Evolutionary conservation across 148 eudicot species (phyloP).

Genomic region (Chenopodium suecicum): DNA sequence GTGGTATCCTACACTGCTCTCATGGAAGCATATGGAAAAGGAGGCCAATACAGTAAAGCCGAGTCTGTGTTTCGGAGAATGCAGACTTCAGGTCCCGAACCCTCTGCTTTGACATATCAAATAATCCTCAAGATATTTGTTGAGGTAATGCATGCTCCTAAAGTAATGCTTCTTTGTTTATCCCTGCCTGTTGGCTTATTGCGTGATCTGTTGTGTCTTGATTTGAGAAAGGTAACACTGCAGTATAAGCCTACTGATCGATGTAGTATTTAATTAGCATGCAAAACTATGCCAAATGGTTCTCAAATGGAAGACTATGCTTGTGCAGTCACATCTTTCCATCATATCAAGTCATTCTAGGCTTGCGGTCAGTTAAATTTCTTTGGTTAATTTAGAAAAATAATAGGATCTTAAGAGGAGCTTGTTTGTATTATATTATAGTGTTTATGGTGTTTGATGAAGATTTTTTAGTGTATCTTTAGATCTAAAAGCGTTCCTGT

Average conservation of each 20-base stretch:
- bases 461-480: neutral
- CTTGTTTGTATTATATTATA: neutral
- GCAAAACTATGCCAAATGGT: too few relatives aligned
- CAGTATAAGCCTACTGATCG: too few relatives aligned
- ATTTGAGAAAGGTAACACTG: neutral
- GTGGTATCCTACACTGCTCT: conserved; percentile 89
- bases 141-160: conserved; percentile 50
- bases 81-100: conserved; percentile 94
- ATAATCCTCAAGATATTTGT: conserved; percentile 83
- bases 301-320: too few relatives aligned
- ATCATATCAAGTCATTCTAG: too few relatives aligned
- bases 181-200: neutral
- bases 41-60: conserved; percentile 74
- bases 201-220: neutral
- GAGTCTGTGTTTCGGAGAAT: conserved; percentile 85
- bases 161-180: neutral
- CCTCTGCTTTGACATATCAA: conserved; percentile 91
- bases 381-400: too few relatives aligned
- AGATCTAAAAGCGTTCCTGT: neutral
- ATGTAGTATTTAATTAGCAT: too few relatives aligned
- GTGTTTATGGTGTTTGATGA: neutral
- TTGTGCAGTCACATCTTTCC: too few relatives aligned
- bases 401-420: too few relatives aligned
- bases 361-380: too few relatives aligned
- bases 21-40: conserved; percentile 97